Evolutionary conservation across 208 protist species (phyloP).

Genomic region (Leishmania arabica): DNA sequence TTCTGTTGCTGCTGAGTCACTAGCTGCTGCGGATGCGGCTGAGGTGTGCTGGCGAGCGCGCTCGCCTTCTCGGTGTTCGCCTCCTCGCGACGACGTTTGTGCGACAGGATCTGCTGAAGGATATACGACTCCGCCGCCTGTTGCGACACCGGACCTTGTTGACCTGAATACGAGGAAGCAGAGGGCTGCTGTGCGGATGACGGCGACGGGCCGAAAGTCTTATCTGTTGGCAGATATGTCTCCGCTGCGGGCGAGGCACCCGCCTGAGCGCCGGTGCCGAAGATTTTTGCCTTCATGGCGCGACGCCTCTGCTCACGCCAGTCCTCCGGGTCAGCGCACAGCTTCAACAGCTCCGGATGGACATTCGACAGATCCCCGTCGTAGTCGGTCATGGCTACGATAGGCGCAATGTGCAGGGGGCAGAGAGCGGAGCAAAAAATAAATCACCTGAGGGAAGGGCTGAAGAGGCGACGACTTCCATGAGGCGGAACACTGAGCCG

Average conservation of each 20-base stretch:
- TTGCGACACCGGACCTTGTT: background rate
- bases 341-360: slow-evolving; percentile 65
- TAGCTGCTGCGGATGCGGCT: background rate
- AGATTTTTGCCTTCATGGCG: slow-evolving; percentile 75
- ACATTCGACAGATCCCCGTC: slow-evolving; percentile 77
- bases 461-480: background rate
- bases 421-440: background rate
- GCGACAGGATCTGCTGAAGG: slow-evolving; percentile 64
- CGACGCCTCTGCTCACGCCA: slow-evolving; percentile 81
- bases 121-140: slow-evolving; percentile 56
- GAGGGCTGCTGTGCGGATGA: background rate
- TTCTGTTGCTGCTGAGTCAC: background rate
- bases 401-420: background rate
- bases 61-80: slow-evolving; percentile 9
- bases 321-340: slow-evolving; percentile 61
- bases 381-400: slow-evolving; percentile 34
- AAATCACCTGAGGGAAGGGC: background rate
- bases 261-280: slow-evolving; percentile 21
- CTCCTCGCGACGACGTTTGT: slow-evolving; percentile 61
- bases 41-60: background rate
- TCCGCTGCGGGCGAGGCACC: background rate
- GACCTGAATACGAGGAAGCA: background rate
- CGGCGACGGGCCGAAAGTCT: slow-evolving; percentile 2
- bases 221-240: slow-evolving; percentile 12
- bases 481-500: background rate